Evolutionary conservation across 1,284 basidiomycete genomes (phyloP), one percentile per base, ranked within the genome.

Genomic region (Boletellus sp.): DNA sequence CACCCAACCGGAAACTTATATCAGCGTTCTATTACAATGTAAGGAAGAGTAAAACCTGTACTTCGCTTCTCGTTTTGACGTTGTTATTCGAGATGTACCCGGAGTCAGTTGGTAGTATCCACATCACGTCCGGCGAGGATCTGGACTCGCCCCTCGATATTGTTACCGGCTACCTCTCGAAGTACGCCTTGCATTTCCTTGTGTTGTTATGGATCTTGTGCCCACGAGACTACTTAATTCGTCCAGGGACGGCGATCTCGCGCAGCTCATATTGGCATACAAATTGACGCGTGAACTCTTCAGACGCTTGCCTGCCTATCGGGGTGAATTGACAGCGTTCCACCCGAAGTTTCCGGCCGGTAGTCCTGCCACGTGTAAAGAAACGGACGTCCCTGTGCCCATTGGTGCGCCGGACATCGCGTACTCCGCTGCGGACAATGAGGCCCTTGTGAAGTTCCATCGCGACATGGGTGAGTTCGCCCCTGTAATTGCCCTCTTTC

Each of bases 351-450:
- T 86, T 62, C 58, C 74, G 3, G 55, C 63, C 2, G 71, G 67
- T 3, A 81, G 81, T 46, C 51, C 65, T 1, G 83, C 82, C 0
- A 69, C 68, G 0, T 66, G 68, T 18, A 58, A 60, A 22, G 61
- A 61, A 19, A 54, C 62, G 0, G 61, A 61, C 13, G 63, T 54
- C 0, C 77, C 81, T 0, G 75, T 75, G 1, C 60, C 70, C 0
- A 62, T 77, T 3, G 60, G 72, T 22, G 70, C 74, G 1, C 73
- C 79, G 0, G 72, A 80, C 42, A 73, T 85, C n/a, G 58, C 67
- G 13, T 88, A 87, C 64, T 71, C 78, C 0, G 59, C 59, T 0
- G 80, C 80, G 44, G 85, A 89, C 58, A 75, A 88, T 36, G 67
- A 73, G 49, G 75, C 71, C 4, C 76, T 74, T 56, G 80, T 81